Evolutionary conservation across 345 rosid species (phyloP).

Genomic region (Zanthoxylum bungeanum): DNA sequence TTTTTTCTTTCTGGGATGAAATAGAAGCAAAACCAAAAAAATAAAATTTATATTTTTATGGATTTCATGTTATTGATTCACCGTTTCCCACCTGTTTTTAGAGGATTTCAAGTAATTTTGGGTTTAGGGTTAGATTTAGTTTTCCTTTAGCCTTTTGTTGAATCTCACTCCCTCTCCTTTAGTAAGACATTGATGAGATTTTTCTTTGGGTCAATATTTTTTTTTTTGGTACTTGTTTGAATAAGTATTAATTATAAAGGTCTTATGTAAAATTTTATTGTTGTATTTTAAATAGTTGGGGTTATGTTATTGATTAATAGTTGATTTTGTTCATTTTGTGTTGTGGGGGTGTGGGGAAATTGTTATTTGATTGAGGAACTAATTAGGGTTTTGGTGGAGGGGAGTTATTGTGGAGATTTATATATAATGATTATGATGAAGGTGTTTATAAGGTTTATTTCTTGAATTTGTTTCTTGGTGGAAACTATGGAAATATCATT

Average conservation of each 20-base stretch:
- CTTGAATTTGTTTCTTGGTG: conserved; percentile 42
- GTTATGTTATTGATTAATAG: conserved; percentile 23
- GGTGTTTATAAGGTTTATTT: conserved; percentile 38
- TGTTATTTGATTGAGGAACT: conserved; percentile 27
- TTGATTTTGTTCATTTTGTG: conserved; percentile 17
- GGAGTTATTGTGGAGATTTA: conserved; percentile 58
- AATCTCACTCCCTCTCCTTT: conserved; percentile 22
- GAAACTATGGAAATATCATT: conserved; percentile 28
- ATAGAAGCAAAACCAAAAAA: not conserved
- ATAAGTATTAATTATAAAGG: not conserved
- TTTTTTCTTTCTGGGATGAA: not conserved
- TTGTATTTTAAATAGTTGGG: conserved; percentile 18
- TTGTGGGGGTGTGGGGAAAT: conserved; percentile 26
- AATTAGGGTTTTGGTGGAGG: conserved; percentile 55
- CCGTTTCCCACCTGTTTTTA: conserved; percentile 47
- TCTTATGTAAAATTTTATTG: no score
- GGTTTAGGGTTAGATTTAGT: conserved; percentile 41
- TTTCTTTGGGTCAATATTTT: not conserved
- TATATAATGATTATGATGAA: conserved; percentile 33
- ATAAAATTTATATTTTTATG: conserved; percentile 26
- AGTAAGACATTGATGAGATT: conserved; percentile 30
- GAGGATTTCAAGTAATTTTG: conserved; percentile 48
- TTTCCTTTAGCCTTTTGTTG: conserved; percentile 33
- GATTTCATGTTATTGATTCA: conserved; percentile 35
- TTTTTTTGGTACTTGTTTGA: not conserved